Conservation (phyloP, 2,329 filamentous ascomycete genomes). For the Pleurostoma richardsiae region DNA sequence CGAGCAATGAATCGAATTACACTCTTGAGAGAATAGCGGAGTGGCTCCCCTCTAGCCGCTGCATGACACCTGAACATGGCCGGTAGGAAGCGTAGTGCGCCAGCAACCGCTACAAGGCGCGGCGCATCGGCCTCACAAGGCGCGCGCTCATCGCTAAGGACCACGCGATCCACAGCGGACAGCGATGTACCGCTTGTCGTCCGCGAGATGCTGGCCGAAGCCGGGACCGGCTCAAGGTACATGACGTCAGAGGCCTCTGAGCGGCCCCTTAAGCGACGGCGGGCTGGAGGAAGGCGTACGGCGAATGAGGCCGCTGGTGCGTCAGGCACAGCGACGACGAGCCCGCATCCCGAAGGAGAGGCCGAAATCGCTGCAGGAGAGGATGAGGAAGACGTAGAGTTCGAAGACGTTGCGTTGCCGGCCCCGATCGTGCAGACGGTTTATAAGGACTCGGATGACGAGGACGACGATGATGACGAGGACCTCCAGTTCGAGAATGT, state of each 20-base stretch:
- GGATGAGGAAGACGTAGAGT: constrained; percentile 31
- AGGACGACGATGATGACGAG: constrained; percentile 34
- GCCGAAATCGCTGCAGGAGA: constrained; percentile 5
- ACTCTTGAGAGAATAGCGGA: no score
- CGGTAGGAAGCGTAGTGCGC: background rate
- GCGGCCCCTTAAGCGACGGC: constrained; percentile 35
- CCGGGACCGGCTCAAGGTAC: constrained; percentile 27
- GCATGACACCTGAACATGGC: background rate
- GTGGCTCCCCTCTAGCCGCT: no score
- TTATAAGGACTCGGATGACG: constrained; percentile 41
- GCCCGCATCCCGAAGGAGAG: background rate
- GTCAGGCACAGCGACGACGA: background rate
- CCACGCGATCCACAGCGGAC: constrained; percentile 16
- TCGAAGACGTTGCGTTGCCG: constrained; percentile 46
- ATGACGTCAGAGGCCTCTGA: constrained; percentile 21
- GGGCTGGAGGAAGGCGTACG: constrained; percentile 23
- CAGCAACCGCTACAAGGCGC: background rate
- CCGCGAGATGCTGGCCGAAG: constrained; percentile 43
- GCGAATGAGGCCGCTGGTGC: background rate
- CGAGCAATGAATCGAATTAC: no score
- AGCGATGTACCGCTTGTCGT: constrained; percentile 33
- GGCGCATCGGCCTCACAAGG: background rate
- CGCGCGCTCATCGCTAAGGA: constrained; percentile 10
- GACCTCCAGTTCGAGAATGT: constrained; percentile 44
- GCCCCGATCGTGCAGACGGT: constrained; percentile 45